phyloP scores from a whole-genome alignment of 1,139 yeast genomes.

The Zygosaccharomyces sapae region DNA sequence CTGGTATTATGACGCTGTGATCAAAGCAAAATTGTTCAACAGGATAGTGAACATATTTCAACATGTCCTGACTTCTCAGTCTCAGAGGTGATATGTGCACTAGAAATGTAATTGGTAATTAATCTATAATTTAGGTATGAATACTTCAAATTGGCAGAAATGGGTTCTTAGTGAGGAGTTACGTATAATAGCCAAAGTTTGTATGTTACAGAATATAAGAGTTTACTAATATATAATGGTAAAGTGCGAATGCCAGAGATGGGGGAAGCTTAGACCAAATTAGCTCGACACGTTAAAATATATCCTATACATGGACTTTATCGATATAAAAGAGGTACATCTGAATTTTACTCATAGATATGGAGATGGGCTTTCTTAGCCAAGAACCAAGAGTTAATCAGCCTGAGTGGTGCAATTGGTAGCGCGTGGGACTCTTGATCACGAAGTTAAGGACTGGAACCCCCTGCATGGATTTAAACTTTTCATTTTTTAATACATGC shows the following conservation, averaged over 20 bases:
- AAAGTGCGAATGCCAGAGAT: neutral
- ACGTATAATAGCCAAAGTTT: neutral
- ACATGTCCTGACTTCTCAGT: neutral
- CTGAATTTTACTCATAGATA: neutral
- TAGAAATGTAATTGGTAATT: neutral
- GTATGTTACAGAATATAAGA: neutral
- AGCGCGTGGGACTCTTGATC: neutral
- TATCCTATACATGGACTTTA: neutral
- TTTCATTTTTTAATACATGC: neutral
- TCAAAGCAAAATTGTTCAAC: neutral
- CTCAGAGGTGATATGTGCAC: neutral
- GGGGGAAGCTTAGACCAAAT: neutral
- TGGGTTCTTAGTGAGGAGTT: neutral
- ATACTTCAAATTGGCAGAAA: neutral
- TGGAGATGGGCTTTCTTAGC: neutral
- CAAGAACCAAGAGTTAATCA: neutral
- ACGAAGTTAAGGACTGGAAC: neutral
- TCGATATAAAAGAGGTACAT: neutral
- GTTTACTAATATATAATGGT: neutral
- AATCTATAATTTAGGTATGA: neutral
- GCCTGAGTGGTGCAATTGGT: neutral
- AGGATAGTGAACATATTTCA: neutral
- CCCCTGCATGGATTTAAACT: neutral
- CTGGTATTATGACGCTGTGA: too few relatives aligned
- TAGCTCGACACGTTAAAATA: neutral